Evolutionary conservation across 495 filamentous ascomycete genomes (phyloP).

Genomic region (Oidiodendron maius): DNA sequence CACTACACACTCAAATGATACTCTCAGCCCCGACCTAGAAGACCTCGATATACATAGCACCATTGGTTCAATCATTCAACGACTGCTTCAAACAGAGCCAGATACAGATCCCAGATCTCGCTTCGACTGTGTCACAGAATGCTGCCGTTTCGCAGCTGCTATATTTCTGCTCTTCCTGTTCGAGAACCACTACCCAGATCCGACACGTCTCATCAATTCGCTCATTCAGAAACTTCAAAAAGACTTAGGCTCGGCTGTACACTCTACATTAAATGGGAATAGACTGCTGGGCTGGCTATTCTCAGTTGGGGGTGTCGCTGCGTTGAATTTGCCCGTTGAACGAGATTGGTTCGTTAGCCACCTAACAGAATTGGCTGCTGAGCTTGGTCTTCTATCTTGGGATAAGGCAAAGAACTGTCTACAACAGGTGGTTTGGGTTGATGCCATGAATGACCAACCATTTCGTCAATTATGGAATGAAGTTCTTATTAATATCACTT

Average conservation of each 20-base stretch:
- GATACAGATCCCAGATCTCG: background rate
- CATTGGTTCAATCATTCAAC: background rate
- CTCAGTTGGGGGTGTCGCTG: background rate
- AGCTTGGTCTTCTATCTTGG: background rate
- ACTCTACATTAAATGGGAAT: background rate
- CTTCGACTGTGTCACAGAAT: background rate
- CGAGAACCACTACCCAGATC: constrained; percentile 4
- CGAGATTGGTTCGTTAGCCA: constrained; percentile 2
- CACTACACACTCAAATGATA: background rate
- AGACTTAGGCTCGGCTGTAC: background rate
- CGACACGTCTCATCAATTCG: constrained; percentile 2
- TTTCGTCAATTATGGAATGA: background rate
- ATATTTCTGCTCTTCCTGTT: constrained; percentile 4
- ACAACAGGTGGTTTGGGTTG: background rate
- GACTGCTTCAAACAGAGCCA: background rate
- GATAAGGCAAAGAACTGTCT: background rate
- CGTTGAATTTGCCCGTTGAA: constrained; percentile 1
- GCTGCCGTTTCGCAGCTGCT: background rate
- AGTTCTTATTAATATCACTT: background rate
- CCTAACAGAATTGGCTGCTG: background rate
- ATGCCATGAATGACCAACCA: background rate
- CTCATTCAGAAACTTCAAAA: constrained; percentile 5
- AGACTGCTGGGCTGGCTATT: background rate
- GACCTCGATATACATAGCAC: background rate
- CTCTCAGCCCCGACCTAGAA: background rate